These are phyloP conservation scores for Colletotrichum sp. DNA, from an alignment of 2,329 filamentous ascomycete genomes.

Conservation along the genomic window DNA sequence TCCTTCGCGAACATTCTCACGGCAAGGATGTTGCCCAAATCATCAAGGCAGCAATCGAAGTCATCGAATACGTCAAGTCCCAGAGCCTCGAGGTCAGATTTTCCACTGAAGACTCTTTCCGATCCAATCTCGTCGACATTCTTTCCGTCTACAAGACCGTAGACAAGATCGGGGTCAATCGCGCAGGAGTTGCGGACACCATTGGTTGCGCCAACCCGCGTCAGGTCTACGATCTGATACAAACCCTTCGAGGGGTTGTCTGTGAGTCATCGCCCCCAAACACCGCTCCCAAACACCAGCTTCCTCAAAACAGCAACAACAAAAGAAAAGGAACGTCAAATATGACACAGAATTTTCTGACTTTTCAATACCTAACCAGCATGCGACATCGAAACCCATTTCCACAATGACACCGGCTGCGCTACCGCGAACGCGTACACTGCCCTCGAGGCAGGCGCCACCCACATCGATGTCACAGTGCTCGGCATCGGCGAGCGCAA, in stretches of 20 bases:
- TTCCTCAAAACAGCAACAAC: neutral
- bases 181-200: slow-evolving; percentile 92
- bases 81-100: slow-evolving; percentile 53
- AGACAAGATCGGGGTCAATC: slow-evolving; percentile 81
- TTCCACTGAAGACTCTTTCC: slow-evolving; percentile 84
- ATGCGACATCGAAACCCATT: slow-evolving; percentile 34
- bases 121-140: slow-evolving; percentile 81
- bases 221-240: slow-evolving; percentile 87
- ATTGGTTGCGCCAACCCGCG: slow-evolving; percentile 83
- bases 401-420: slow-evolving; percentile 94
- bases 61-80: slow-evolving; percentile 84
- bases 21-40: slow-evolving; percentile 89
- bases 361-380: neutral
- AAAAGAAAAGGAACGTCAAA: too few species aligned
- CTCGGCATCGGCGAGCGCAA: slow-evolving; percentile 89
- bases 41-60: slow-evolving; percentile 73
- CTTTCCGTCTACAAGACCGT: slow-evolving; percentile 84
- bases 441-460: slow-evolving; percentile 86
- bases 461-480: slow-evolving; percentile 81
- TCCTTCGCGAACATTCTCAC: slow-evolving; percentile 83
- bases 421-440: slow-evolving; percentile 87
- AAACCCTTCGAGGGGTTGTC: slow-evolving; percentile 70
- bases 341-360: neutral
- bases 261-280: slow-evolving; percentile 11
- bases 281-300: neutral